Evolutionary conservation across 2,329 filamentous ascomycete genomes (phyloP).

Genomic region (Colletotrichum destructivum): DNA sequence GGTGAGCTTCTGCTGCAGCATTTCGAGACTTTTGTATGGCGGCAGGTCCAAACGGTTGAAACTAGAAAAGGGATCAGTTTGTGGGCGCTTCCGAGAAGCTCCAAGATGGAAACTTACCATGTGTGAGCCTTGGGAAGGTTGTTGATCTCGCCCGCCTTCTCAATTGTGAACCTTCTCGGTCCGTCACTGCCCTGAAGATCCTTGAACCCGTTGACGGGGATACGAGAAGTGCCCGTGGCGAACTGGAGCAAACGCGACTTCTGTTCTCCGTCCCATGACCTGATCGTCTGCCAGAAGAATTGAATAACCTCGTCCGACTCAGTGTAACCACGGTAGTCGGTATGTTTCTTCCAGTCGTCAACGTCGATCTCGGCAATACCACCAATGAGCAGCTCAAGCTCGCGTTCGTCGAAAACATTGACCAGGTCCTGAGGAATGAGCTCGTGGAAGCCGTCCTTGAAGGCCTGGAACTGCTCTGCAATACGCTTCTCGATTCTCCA

Average conservation of each 20-base stretch:
- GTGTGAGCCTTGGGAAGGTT: constrained; percentile 98
- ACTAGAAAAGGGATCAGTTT: constrained; percentile 62
- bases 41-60: constrained; percentile 98
- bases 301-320: constrained; percentile 97
- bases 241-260: constrained; percentile 97
- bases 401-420: constrained; percentile 98
- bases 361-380: constrained; percentile 99
- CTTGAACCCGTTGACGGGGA: constrained; percentile 99
- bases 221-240: constrained; percentile 96
- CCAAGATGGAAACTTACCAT: constrained; percentile 75
- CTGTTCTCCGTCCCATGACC: constrained; percentile 97
- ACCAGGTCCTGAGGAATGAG: constrained; percentile 96
- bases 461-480: constrained; percentile 97
- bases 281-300: constrained; percentile 98
- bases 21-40: constrained; percentile 90
- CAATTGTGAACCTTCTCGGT: constrained; percentile 95
- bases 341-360: constrained; percentile 99
- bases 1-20: constrained; percentile 89
- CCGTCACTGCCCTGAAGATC: constrained; percentile 98
- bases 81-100: background rate
- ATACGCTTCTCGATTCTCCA: constrained; percentile 99
- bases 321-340: constrained; percentile 98
- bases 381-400: constrained; percentile 95
- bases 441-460: constrained; percentile 97
- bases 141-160: constrained; percentile 92